Evolutionary conservation across 305 asterid genomes (phyloP), one percentile per base, ranked within the genome.

Genomic region (Ajuga reptans): DNA sequence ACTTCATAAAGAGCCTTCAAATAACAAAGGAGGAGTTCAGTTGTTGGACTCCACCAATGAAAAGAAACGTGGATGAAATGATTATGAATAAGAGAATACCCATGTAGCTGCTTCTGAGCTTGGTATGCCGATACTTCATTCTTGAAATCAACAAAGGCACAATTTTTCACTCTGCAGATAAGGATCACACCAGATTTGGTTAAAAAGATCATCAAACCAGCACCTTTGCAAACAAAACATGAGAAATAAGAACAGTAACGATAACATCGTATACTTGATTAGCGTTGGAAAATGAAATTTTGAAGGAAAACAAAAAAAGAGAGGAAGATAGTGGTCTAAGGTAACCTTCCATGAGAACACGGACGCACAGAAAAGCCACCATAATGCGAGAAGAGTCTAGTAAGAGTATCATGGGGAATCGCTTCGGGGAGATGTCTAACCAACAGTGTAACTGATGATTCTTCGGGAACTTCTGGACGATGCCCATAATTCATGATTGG

Each of bases 351-450:
- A 73, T 77, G 77, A 66, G 89, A 55, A 67, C 82, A 84, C 34
- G 87, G 88, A 15, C 96, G 94, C 14, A 87, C 87, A 18, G 92
- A 80, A 69, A 89, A 79, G 71, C 96, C 96, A 43, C 96, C 96
- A 50, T 87, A 91, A 72, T 89, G 86, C 54, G 98, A 86, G 77
- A 91, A 85, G 72, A 91, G 84, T 58, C 90, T 79, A 11, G 83
- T 77, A 55, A 91, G 81, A 52, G 88, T 85, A 45, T 86, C 95
- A 4, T 72, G 80, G 6, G 96, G 88, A 66, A 91, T 87, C 10
- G 89, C 92, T 71, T 91, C 98, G 0, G 98, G 98, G 47, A 91
- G 96, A 80, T 91, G 98, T 21, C 95, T 90, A 72, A 91, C 85
- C 84, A 91, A 72, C 53, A 91, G 79, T 0, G 93, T 86, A 6